Evolutionary conservation across 192 early-diverging fungal genomes (phyloP), one percentile per base, ranked within the genome.

Genomic region (Rhizophlyctis rosea): DNA sequence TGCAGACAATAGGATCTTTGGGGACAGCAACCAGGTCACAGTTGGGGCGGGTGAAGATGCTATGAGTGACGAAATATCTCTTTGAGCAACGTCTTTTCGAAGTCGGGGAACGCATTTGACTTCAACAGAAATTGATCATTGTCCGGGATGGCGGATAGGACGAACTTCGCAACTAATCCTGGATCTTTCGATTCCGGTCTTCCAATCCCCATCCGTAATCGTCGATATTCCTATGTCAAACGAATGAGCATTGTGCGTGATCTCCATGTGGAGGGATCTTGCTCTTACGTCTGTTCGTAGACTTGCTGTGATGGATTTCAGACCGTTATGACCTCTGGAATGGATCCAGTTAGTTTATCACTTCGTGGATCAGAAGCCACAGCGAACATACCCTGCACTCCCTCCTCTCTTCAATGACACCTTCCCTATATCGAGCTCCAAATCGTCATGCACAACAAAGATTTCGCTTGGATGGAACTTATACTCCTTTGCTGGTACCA

Each of bases 371-470:
- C 13, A 30, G 28, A 1, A 31, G 34, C 18, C 0, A 11, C 16
- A 27, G 47, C 23, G 18, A 55, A 16, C 54, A 70, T 71, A 78
- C 76, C 81, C 85, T 16, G 86, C 82, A 48, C 83, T 86, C 0
- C 89, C 89, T 3, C 67, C 67, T 1, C 30, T 44, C 54, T 91
- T 91, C 28, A 82, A 56, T 5, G 82, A 78, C 0, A 88, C 34
- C 55, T 79, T 80, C 14, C 84, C 87, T 5, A 88, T 54, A n/a
- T 78, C 76, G 16, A 86, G 77, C 50, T 89, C 77, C 67, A 91
- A 65, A 62, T 91, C 89, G 52, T 91, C 89, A 65, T 91, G 89
- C 3, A 89, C 65, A 0, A 91, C 74, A 47, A 86, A 70, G 0
- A 87, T 54, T 34, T 88, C 67, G n/a, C n/a, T n/a, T n/a, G n/a